Conservation (phyloP, 2,329 filamentous ascomycete genomes). For the Verticillium albo-atrum region DNA sequence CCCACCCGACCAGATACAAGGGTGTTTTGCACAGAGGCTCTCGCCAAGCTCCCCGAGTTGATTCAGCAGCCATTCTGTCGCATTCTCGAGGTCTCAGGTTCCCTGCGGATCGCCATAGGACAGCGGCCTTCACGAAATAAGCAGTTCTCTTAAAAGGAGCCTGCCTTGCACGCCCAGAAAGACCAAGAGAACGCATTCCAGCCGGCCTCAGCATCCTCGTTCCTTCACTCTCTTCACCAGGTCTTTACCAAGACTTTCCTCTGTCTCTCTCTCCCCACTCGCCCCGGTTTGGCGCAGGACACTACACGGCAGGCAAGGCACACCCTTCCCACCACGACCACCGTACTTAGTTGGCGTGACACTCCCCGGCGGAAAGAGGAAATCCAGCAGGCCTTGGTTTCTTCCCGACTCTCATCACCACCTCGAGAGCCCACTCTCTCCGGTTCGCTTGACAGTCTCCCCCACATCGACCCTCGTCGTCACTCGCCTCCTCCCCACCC, state of each 20-base stretch:
- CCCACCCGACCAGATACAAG: not conserved
- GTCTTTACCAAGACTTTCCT: not conserved
- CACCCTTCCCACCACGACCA: not conserved
- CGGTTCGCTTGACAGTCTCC: not conserved
- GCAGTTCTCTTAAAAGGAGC: not conserved
- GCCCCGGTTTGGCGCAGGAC: conserved; percentile 2
- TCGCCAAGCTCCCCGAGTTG: conserved; percentile 1
- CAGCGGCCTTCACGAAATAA: not conserved
- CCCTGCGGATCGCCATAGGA: not conserved
- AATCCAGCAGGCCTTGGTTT: conserved; percentile 4
- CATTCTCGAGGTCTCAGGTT: conserved; percentile 1
- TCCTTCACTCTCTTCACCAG: not conserved
- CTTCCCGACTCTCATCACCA: not conserved
- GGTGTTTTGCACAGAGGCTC: conserved; percentile 1
- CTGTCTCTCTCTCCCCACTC: not conserved
- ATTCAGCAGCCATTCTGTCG: conserved; percentile 1
- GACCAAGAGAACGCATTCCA: not conserved
- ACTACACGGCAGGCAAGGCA: not conserved
- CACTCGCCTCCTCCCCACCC: not conserved
- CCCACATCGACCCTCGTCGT: not conserved
- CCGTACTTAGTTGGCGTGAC: not conserved
- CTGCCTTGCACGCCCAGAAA: conserved; percentile 1
- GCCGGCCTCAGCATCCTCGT: not conserved
- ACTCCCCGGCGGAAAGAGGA: not conserved
- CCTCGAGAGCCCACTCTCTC: not conserved